Conservation (phyloP, 106 monocot genomes). For the Phalaenopsis equestris region DNA sequence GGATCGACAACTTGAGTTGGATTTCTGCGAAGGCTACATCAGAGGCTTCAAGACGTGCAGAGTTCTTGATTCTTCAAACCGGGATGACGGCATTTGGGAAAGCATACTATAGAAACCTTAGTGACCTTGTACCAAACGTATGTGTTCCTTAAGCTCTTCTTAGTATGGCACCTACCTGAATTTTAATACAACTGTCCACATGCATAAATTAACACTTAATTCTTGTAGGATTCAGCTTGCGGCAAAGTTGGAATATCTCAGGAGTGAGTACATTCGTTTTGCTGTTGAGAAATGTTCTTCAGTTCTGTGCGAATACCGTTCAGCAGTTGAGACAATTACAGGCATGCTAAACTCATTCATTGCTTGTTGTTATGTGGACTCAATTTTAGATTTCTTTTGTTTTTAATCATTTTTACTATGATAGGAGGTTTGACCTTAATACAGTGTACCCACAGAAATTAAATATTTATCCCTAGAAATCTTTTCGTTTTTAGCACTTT, state of each 20-base stretch:
- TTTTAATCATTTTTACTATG: neutral
- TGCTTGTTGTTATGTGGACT: too few relatives aligned
- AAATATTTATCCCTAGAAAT: neutral
- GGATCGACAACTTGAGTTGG: slow-evolving; percentile 78
- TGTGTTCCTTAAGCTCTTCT: slow-evolving; percentile 14
- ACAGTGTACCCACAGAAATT: neutral
- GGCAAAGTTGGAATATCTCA: slow-evolving; percentile 70
- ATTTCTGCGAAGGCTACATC: slow-evolving; percentile 79
- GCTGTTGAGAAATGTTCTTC: slow-evolving; percentile 65
- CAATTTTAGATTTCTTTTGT: too few relatives aligned
- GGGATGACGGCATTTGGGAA: slow-evolving; percentile 93
- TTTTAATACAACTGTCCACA: neutral
- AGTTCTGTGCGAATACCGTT: slow-evolving; percentile 59
- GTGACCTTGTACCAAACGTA: slow-evolving; percentile 82
- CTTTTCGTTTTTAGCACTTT: neutral
- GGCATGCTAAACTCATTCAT: slow-evolving; percentile 16
- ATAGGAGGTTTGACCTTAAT: neutral
- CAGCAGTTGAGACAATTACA: slow-evolving; percentile 78
- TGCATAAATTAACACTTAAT: neutral
- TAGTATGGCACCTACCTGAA: neutral
- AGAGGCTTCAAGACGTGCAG: slow-evolving; percentile 49
- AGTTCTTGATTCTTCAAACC: slow-evolving; percentile 67
- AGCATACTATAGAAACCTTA: slow-evolving; percentile 56
- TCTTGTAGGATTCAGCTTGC: slow-evolving; percentile 44
- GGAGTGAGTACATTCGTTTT: slow-evolving; percentile 79